These are phyloP conservation scores for Tympanopsis confertula DNA, from an alignment of 2,329 filamentous ascomycete genomes.

Conservation along the genomic window DNA sequence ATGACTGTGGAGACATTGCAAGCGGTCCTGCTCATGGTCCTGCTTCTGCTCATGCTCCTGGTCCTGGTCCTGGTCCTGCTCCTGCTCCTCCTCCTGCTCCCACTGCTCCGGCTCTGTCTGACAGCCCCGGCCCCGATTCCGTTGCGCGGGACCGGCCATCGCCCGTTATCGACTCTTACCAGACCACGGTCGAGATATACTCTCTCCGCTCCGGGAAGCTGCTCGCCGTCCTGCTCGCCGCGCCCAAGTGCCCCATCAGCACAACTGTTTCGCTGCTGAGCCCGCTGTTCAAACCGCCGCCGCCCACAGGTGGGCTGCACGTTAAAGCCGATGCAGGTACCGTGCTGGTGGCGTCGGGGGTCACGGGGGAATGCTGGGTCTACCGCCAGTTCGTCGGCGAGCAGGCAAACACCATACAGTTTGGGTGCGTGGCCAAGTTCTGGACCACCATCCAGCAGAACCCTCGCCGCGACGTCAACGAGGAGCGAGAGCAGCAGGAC, in stretches of 20 bases:
- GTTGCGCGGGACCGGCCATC: constrained; percentile 18
- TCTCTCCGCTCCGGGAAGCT: constrained; percentile 66
- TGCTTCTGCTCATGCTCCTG: too few species aligned
- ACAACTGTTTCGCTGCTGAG: constrained; percentile 41
- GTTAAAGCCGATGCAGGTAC: constrained; percentile 63
- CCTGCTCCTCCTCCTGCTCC: constrained; percentile 15
- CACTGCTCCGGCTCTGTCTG: constrained; percentile 10
- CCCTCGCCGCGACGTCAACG: constrained; percentile 30
- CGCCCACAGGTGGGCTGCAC: constrained; percentile 61
- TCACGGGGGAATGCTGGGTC: constrained; percentile 78
- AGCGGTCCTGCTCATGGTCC: neutral
- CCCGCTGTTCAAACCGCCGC: constrained; percentile 55
- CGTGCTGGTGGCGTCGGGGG: constrained; percentile 65
- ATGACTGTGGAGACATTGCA: neutral
- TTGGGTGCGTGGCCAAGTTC: constrained; percentile 70
- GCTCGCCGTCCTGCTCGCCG: constrained; percentile 63
- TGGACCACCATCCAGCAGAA: constrained; percentile 76
- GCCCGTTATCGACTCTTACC: constrained; percentile 49
- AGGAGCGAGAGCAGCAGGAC: constrained; percentile 29
- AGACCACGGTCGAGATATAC: constrained; percentile 81
- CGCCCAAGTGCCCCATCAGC: constrained; percentile 48
- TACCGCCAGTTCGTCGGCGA: constrained; percentile 39
- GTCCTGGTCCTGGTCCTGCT: too few species aligned
- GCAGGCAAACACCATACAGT: constrained; percentile 29
- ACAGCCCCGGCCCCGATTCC: constrained; percentile 24